These are phyloP conservation scores for Rhododendron ovatum DNA, from an alignment of 148 eudicot species.

Conservation along the genomic window DNA sequence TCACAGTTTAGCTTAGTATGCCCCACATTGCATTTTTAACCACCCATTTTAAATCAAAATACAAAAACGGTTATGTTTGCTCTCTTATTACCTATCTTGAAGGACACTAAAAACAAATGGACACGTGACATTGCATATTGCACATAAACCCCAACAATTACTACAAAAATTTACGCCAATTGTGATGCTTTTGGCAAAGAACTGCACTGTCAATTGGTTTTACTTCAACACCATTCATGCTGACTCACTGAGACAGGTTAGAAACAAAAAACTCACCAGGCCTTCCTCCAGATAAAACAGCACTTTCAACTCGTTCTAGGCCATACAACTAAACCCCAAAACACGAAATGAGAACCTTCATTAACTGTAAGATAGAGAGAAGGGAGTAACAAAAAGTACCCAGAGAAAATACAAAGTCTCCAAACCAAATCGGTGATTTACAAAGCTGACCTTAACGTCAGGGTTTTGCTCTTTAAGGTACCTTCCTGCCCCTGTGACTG, in stretches of 20 bases:
- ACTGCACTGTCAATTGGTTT: background rate
- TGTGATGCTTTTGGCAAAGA: background rate
- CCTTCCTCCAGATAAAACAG: conserved; percentile 73
- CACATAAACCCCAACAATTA: background rate
- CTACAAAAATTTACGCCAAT: background rate
- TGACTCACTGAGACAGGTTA: background rate
- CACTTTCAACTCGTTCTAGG: conserved; percentile 84
- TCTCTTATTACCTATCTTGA: background rate
- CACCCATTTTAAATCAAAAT: background rate
- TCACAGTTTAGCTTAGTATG: background rate
- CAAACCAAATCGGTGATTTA: background rate
- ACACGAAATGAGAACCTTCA: background rate
- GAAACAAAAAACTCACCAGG: conserved; percentile 46
- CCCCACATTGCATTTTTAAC: background rate
- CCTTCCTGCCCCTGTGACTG: conserved; percentile 70
- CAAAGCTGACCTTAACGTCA: conserved; percentile 51
- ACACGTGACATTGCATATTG: background rate
- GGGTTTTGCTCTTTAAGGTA: conserved; percentile 79
- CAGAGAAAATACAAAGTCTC: background rate
- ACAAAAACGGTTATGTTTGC: background rate
- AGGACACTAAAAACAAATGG: background rate
- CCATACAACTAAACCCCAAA: conserved; percentile 47
- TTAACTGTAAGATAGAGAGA: background rate
- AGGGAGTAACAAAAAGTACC: background rate
- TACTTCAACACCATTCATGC: background rate